Evolutionary conservation across 257 asterid species (phyloP).

Genomic region (Ocimum tenuiflorum): DNA sequence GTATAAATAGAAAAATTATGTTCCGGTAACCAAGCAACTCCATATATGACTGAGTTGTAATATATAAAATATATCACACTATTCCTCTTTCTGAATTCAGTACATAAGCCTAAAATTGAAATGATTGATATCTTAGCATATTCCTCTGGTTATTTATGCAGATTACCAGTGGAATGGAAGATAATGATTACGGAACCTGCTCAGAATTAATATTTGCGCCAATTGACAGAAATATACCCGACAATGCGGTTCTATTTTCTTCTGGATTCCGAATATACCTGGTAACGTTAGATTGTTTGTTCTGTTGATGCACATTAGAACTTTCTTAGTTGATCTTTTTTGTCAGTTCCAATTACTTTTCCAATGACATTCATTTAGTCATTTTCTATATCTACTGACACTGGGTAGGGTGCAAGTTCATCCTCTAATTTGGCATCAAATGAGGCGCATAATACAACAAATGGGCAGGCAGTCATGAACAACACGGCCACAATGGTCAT

Average conservation of each 20-base stretch:
- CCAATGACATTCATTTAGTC: background rate
- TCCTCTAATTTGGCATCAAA: constrained; percentile 16
- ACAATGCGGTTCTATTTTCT: constrained; percentile 21
- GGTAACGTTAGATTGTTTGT: constrained; percentile 14
- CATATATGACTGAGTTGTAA: too few species aligned
- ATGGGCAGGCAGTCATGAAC: background rate
- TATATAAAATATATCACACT: too few species aligned
- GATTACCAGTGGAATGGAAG: constrained; percentile 39
- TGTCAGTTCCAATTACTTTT: background rate
- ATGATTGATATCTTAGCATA: background rate
- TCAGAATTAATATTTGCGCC: constrained; percentile 48
- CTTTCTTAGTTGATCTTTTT: background rate
- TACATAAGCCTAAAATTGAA: background rate
- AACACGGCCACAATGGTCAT: constrained; percentile 18
- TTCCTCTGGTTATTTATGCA: constrained; percentile 24
- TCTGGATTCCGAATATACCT: constrained; percentile 46
- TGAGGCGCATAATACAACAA: background rate
- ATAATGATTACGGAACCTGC: constrained; percentile 32
- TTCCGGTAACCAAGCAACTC: background rate
- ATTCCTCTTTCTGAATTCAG: too few species aligned
- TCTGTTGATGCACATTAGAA: background rate
- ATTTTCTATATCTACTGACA: background rate
- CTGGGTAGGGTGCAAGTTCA: constrained; percentile 18
- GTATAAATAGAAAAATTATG: background rate
- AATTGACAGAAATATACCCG: constrained; percentile 22